These are phyloP conservation scores for Centrapalus pauciflorus DNA, from an alignment of 129 eudicot species.

Conservation along the genomic window DNA sequence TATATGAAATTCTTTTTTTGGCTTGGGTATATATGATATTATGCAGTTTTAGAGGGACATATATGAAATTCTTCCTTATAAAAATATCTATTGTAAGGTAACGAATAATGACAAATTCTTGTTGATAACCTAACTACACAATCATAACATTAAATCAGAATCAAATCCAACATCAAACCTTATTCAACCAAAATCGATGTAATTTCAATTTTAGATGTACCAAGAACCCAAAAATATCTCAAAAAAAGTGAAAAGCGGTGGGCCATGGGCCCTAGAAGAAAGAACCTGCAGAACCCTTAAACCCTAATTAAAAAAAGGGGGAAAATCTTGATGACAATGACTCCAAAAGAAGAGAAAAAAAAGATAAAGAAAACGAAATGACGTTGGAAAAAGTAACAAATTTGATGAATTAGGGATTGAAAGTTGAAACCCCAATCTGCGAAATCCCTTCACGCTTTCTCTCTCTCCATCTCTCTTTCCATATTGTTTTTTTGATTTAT, in stretches of 20 bases:
- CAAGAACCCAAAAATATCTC: neutral
- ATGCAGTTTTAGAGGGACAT: too few relatives aligned
- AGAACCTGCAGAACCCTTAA: slow-evolving; percentile 24
- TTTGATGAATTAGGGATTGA: slow-evolving; percentile 10
- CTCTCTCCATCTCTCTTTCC: neutral
- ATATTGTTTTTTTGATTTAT: neutral
- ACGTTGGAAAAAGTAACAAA: slow-evolving; percentile 10
- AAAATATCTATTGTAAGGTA: too few relatives aligned
- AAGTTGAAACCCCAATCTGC: slow-evolving; percentile 5
- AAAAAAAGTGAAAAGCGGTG: slow-evolving; percentile 2
- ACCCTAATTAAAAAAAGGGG: slow-evolving; percentile 26
- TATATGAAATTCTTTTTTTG: too few relatives aligned
- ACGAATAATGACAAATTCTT: too few relatives aligned
- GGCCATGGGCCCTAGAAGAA: slow-evolving; percentile 10
- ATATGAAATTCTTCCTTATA: too few relatives aligned
- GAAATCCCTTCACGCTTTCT: slow-evolving; percentile 7
- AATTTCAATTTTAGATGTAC: too few relatives aligned
- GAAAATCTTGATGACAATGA: slow-evolving; percentile 37
- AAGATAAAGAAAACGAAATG: slow-evolving; percentile 1
- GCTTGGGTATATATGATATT: too few relatives aligned
- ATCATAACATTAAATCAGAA: too few relatives aligned
- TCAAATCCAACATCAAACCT: too few relatives aligned
- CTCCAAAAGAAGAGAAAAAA: slow-evolving; percentile 21
- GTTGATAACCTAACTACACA: too few relatives aligned
- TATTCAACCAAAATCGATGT: too few relatives aligned